Base-by-base conservation (phyloP, 164 flowering plant genomes). In the Berberis thunbergii region DNA sequence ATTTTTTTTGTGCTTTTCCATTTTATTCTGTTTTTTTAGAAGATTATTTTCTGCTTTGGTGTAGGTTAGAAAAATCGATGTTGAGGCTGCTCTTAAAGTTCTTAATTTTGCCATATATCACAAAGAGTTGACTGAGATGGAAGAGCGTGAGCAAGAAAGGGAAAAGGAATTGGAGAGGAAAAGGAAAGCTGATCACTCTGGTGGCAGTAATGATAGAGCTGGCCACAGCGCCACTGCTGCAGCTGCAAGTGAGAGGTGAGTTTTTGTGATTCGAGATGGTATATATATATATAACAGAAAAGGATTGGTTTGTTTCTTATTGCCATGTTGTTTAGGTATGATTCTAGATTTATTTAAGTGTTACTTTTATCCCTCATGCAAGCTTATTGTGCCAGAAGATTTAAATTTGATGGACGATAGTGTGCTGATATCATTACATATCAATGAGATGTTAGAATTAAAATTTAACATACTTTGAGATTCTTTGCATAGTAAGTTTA, bases 91-190 rank as follows among this genome's bases (percentile, higher is more conserved):
- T 60, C 82, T 95, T 54, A 84, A 88, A 78, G 85, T 89, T 76
- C 75, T 95, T 44, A 87, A 95, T 70, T 95, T 95, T 82, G 99
- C 99, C 49, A 91, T 95, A 64, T 91, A 95, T 74, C 99, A 95
- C 62, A 86, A 82, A 74, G 99, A 95, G 69, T 71, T 95, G 75
- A 85, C 83, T 45, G 97, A 95, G 45, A 95, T 95, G 97, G 97
- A 95, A 62, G 96, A 87, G 45, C 89, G 99, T 45, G 97, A 91
- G 67, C 81, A 91, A 65, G 87, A 75, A 74, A 76, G 90, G 72
- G 83, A 76, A 67, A 82, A 73, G 71, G 90, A 88, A 69, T 44
- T 67, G 60, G 89, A 77, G 67, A 84, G 80, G 65, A 84, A 85
- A 59, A 76, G 74, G 45, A 74, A 65, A 73, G 81, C 86, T 67